phyloP scores from a whole-genome alignment of 306 rosid genomes.

The Cicer bijugum region DNA sequence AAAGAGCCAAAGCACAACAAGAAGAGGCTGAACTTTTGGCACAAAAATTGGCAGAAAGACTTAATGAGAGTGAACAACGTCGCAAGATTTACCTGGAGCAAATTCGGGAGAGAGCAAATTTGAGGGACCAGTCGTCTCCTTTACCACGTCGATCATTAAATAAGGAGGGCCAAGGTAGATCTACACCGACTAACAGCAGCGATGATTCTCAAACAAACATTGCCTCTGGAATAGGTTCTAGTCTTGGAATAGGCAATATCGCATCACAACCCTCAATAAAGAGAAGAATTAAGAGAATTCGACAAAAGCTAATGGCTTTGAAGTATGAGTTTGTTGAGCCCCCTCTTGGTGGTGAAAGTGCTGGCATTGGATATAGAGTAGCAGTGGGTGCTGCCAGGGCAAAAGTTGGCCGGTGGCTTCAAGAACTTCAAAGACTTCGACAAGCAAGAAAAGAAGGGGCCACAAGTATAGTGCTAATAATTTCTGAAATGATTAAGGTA shows the following conservation, averaged over 20 bases:
- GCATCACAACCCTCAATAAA: slow-evolving; percentile 77
- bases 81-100: slow-evolving; percentile 93
- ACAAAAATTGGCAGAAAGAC: slow-evolving; percentile 95
- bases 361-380: slow-evolving; percentile 89
- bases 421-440: slow-evolving; percentile 94
- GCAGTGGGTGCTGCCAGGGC: slow-evolving; percentile 89
- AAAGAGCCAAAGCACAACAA: slow-evolving; percentile 97
- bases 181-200: slow-evolving; percentile 56
- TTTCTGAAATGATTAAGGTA: slow-evolving; percentile 97
- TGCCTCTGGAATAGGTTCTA: slow-evolving; percentile 56
- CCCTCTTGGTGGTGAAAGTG: slow-evolving; percentile 76
- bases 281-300: slow-evolving; percentile 90
- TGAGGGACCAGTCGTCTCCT: slow-evolving; percentile 96
- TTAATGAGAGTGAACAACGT: slow-evolving; percentile 95
- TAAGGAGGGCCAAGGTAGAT: slow-evolving; percentile 80
- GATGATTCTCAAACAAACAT: slow-evolving; percentile 75
- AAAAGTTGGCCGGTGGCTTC: slow-evolving; percentile 96
- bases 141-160: slow-evolving; percentile 68
- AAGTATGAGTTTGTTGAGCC: slow-evolving; percentile 86
- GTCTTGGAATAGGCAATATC: slow-evolving; percentile 62
- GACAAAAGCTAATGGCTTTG: slow-evolving; percentile 98
- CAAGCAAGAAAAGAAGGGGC: slow-evolving; percentile 99
- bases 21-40: slow-evolving; percentile 99
- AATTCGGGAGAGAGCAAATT: slow-evolving; percentile 98
- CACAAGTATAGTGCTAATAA: slow-evolving; percentile 82